Base-by-base conservation (phyloP, 129 eudicot genomes). In the Centaurea solstitialis region DNA sequence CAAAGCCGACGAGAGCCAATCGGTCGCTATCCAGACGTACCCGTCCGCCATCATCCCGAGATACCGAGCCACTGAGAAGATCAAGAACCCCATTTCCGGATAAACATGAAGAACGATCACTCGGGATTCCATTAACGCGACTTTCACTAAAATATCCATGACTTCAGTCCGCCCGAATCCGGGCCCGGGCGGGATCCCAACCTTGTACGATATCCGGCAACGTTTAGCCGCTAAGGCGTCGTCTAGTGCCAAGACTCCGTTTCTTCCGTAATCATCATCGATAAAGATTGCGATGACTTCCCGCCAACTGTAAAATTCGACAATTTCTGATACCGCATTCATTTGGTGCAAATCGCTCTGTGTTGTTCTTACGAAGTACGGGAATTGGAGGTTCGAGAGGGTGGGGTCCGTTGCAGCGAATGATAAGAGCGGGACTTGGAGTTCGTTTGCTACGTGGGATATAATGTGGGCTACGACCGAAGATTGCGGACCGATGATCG, bases 391-490 rank as follows among this genome's bases (percentile, higher is more conserved):
- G 78, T 97, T 86, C 28, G 98, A 87, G 24, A 94, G 82, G 20
- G 97, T 90, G 65, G 98, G 98, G 81, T 94, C 98, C 20, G 98
- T 94, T 6, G 98, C 98, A 3, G 93, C 94, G 75, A 92, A 94
- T 65, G 98, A 94, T 59, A 94, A 74, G 18, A 94, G 84, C 2
- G 98, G 98, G 75, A 93, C 91, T 85, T 88, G 92, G 40, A 94
- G 96, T 85, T 94, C 98, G 75, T 85, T 94, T 12, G 90, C 91
- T 35, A 94, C 87, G 11, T 86, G 72, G 15, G 90, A 78, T 75
- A 94, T 82, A 57, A 84, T 85, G 84, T 92, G 97, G 75, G 98
- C 94, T 21, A 94, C 97, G 13, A 85, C 94, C 50, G 98, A 94
- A 8, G 97, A 94, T 81, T 94, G 97, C 43, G 98, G 98, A 23